Evolutionary conservation across 1,284 basidiomycete genomes (phyloP).

Genomic region (Rhodotorula sp.): DNA sequence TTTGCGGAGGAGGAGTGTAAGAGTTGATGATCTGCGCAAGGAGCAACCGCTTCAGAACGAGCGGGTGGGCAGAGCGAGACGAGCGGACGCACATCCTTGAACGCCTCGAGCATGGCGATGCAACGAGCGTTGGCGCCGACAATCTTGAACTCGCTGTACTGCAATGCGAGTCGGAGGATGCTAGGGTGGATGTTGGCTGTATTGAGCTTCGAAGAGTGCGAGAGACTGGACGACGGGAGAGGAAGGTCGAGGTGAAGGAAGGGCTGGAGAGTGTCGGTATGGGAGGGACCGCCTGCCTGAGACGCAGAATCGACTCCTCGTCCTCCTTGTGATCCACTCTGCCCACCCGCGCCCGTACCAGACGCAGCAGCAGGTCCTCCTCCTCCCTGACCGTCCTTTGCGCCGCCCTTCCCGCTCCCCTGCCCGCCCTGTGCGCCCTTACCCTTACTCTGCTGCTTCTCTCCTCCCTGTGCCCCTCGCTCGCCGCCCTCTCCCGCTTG

Average conservation of each 20-base stretch:
- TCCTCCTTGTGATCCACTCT: neutral
- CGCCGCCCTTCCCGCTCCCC: neutral
- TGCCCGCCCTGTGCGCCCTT: neutral
- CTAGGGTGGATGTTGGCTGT: slow-evolving; percentile 81
- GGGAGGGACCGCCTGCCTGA: neutral
- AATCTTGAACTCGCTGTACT: slow-evolving; percentile 81
- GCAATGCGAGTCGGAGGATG: slow-evolving; percentile 71
- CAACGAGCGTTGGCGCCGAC: slow-evolving; percentile 83
- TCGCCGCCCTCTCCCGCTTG: neutral
- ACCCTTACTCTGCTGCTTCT: neutral
- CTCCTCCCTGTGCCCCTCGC: neutral
- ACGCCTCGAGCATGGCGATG: slow-evolving; percentile 78
- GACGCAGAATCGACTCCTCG: neutral
- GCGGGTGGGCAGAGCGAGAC: neutral
- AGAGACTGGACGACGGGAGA: slow-evolving; percentile 31
- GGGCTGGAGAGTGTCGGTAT: slow-evolving; percentile 34
- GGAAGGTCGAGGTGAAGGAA: slow-evolving; percentile 46
- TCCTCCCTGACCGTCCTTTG: neutral
- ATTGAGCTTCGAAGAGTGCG: slow-evolving; percentile 39
- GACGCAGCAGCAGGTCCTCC: neutral
- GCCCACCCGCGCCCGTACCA: neutral
- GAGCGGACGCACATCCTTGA: slow-evolving; percentile 66
- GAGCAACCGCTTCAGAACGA: neutral
- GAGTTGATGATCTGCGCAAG: slow-evolving; percentile 72
- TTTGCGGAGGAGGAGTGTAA: slow-evolving; percentile 77